Evolutionary conservation across 495 filamentous ascomycete genomes (phyloP).

Genomic region (Lepraria neglecta): DNA sequence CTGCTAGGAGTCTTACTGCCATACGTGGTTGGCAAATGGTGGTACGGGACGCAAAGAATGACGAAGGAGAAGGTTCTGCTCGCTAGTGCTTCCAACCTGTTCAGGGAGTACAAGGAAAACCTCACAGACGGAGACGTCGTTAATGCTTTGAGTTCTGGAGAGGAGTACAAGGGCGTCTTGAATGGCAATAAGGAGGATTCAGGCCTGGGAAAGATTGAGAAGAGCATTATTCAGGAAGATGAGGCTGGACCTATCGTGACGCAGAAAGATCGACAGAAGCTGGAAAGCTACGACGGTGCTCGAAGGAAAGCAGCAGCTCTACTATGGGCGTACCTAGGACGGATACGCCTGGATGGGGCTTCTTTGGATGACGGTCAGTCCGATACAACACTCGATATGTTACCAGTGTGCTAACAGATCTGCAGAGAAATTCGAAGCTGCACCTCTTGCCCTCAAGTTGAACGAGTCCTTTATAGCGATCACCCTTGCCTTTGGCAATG

Average conservation of each 20-base stretch:
- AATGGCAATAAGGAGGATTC: slow-evolving; percentile 67
- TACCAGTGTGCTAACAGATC: slow-evolving; percentile 11
- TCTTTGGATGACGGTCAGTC: slow-evolving; percentile 65
- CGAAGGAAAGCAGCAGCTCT: slow-evolving; percentile 81
- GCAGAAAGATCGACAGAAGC: slow-evolving; percentile 61
- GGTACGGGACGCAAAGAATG: slow-evolving; percentile 89
- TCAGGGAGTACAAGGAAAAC: slow-evolving; percentile 81
- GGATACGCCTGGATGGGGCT: slow-evolving; percentile 68
- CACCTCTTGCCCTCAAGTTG: slow-evolving; percentile 75
- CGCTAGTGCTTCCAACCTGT: slow-evolving; percentile 86
- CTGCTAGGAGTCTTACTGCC: slow-evolving; percentile 84
- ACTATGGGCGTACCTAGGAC: slow-evolving; percentile 89
- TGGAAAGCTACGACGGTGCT: slow-evolving; percentile 62
- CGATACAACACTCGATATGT: neutral
- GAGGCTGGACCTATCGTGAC: slow-evolving; percentile 46
- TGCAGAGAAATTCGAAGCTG: slow-evolving; percentile 65
- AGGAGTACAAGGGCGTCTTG: slow-evolving; percentile 69
- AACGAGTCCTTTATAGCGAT: slow-evolving; percentile 84
- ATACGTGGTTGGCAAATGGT: slow-evolving; percentile 93
- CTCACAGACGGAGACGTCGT: slow-evolving; percentile 75
- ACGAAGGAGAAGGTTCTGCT: slow-evolving; percentile 89
- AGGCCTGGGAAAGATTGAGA: slow-evolving; percentile 74
- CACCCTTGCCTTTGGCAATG: slow-evolving; percentile 77
- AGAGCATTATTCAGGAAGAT: slow-evolving; percentile 59
- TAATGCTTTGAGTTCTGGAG: slow-evolving; percentile 69